Evolutionary conservation across 2,329 filamentous ascomycete species (phyloP).

Genomic region (Penicillium sp.): DNA sequence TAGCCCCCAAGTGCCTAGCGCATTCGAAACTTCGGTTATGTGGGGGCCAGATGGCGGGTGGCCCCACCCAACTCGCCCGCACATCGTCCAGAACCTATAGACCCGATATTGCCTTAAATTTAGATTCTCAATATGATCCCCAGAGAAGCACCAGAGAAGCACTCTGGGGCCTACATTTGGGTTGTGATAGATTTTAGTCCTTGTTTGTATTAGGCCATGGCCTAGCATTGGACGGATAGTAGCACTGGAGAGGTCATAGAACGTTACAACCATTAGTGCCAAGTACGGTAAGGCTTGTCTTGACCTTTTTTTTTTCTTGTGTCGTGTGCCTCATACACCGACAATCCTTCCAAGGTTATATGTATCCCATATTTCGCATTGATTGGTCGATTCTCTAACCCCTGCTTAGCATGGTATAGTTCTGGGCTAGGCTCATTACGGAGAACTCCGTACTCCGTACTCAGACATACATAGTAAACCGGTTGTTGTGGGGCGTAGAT

Average conservation of each 20-base stretch:
- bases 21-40: neutral
- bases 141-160: neutral
- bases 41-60: neutral
- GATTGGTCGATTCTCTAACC: neutral
- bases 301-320: neutral
- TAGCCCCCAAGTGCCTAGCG: neutral
- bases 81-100: too few relatives aligned
- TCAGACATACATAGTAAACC: neutral
- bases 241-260: neutral
- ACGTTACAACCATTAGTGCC: neutral
- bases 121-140: neutral
- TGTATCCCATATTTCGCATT: neutral
- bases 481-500: neutral
- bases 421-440: neutral
- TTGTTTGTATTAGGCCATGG: neutral
- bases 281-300: neutral
- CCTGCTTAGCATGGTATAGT: neutral
- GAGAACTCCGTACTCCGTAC: neutral
- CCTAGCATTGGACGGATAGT: neutral
- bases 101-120: neutral
- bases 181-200: neutral
- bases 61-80: neutral
- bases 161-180: neutral
- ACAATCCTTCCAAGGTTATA: neutral
- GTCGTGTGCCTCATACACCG: neutral